Evolutionary conservation across 371 early-diverging fungal genomes (phyloP).

Genomic region (Phascolomyces articulosus): DNA sequence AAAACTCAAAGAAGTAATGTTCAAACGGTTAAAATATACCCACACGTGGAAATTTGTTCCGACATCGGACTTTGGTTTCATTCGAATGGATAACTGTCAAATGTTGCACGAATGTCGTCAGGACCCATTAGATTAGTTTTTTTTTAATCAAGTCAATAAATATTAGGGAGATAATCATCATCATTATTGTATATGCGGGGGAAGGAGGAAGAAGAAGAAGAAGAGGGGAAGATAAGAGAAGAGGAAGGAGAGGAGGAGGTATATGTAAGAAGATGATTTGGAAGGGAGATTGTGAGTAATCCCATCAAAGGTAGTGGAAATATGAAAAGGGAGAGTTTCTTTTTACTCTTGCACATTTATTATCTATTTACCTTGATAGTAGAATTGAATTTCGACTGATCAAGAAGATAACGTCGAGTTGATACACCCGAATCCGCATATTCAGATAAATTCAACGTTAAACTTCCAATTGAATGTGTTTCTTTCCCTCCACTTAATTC

Average conservation of each 20-base stretch:
- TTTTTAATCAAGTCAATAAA: no score
- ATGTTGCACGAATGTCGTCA: conserved; percentile 14
- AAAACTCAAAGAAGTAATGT: no score
- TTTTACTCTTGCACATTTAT: no score
- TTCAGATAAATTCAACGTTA: conserved; percentile 50
- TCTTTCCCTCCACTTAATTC: conserved; percentile 62
- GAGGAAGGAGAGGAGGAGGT: not conserved
- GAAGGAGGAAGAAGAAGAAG: not conserved
- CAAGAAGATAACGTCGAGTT: conserved; percentile 43
- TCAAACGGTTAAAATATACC: conserved; percentile 7
- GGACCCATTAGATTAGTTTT: not conserved
- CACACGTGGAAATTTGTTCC: conserved; percentile 44
- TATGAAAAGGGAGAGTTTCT: no score
- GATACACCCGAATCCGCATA: conserved; percentile 43
- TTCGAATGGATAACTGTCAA: conserved; percentile 47
- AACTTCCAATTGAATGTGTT: conserved; percentile 53
- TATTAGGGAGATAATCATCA: not conserved
- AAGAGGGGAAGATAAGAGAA: not conserved
- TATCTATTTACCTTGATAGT: conserved; percentile 44
- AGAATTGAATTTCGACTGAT: conserved; percentile 53
- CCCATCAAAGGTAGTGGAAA: no score
- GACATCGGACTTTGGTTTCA: conserved; percentile 45
- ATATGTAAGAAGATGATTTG: no score
- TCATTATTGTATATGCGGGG: not conserved
- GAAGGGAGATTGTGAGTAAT: no score